Base-by-base conservation (phyloP, 2,329 filamentous ascomycete species). In the Neoarthrinium moseri region DNA sequence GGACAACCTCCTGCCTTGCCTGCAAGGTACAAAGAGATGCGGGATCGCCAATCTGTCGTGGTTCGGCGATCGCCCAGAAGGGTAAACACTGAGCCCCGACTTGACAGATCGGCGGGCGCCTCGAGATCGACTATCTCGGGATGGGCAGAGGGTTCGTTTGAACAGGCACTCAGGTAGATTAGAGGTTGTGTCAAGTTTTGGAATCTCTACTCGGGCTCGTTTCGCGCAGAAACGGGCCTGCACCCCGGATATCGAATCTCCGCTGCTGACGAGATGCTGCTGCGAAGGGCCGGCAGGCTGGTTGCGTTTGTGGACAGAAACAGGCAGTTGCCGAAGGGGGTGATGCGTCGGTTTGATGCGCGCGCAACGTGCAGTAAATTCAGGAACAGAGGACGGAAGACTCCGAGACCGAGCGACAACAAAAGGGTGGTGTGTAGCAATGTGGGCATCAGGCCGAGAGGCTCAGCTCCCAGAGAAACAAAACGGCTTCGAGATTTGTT, bases 321-420 rank as follows among this genome's bases (percentile, higher is more conserved):
- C 22, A 44, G 41, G 41, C 41, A 44, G 32, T 20, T 30, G 41
- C 41, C 41, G 32, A 44, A 44, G 30, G n/a, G n/a, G n/a, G 32
- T 27, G 30, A 35, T 26, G 32, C 32, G 15, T 26, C 23, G 37
- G 27, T 40, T 40, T n/a, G n/a, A n/a, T 23, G 30, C 30, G 37
- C 24, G 37, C 37, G 23, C 23, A 26, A 40, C 18, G 37, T 40
- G 37, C 37, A 40, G 37, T 40, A 40, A 18, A 40, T 40, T 22
- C 39, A 43, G 39, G 39, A 32, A 43, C 39, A 32, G 41, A 35
- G 41, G 27, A 40, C 41, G 41, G 41, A 30, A 44, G 41, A 36
- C 30, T 35, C 41, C 41, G 41, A 44, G 41, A 18, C 39, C 27
- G 17, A 32, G 27, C 23, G 39, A 18, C n/a, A n/a, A 32, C 26